Conservation (phyloP, 2,329 filamentous ascomycete genomes). For the Pseudocercospora fuligena region DNA sequence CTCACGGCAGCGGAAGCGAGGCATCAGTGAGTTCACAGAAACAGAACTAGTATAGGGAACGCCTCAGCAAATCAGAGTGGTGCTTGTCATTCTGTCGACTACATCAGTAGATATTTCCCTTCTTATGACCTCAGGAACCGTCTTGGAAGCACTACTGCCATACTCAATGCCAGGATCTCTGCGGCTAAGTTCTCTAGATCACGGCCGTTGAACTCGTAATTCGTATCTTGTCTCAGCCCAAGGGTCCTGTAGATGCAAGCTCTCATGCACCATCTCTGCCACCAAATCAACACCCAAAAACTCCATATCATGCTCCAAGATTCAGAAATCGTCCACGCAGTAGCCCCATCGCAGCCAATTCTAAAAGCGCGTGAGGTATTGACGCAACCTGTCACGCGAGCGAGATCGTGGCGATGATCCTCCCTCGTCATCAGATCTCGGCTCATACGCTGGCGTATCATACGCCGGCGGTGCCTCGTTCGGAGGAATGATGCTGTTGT, state of each 20-base stretch:
- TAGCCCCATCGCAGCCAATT: neutral
- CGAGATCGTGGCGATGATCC: slow-evolving; percentile 1
- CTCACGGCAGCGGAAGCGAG: no score
- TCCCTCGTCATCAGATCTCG: slow-evolving; percentile 36
- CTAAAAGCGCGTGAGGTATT: slow-evolving; percentile 10
- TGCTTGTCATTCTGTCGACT: no score
- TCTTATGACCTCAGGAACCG: no score
- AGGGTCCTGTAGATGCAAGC: neutral
- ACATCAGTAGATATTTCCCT: no score
- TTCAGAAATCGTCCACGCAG: neutral
- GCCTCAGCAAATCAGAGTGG: no score
- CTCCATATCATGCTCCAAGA: neutral
- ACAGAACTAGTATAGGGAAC: no score
- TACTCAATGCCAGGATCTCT: no score
- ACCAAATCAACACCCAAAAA: neutral
- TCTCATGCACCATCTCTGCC: neutral
- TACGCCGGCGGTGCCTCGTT: slow-evolving; percentile 36
- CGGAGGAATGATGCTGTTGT: slow-evolving; percentile 35
- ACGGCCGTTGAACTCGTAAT: neutral
- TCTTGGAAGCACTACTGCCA: no score
- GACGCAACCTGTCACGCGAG: neutral
- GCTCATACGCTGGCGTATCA: slow-evolving; percentile 34
- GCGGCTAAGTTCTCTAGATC: neutral
- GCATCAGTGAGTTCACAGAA: no score
- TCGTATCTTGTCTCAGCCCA: neutral